phyloP scores from a whole-genome alignment of 805 yeast genomes.

The Jamesozyma jinghongensis region DNA sequence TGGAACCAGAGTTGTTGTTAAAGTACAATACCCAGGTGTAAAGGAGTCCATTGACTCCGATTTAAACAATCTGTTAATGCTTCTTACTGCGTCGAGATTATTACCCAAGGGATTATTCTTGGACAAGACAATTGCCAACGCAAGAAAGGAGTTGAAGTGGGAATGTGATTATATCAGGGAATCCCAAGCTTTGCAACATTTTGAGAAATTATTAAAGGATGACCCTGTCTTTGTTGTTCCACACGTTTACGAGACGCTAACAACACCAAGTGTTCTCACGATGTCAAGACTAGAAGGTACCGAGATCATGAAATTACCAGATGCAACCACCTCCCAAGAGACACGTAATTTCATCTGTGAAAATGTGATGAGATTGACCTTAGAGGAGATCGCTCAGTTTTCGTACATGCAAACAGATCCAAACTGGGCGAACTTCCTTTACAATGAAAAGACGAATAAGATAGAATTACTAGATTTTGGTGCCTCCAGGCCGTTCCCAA shows the following conservation, averaged over 20 bases:
- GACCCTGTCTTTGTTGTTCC: conserved; percentile 71
- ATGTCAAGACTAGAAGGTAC: conserved; percentile 82
- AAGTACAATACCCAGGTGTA: conserved; percentile 96
- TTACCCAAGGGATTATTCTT: conserved; percentile 87
- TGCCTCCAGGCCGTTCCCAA: conserved; percentile 74
- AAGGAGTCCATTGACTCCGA: conserved; percentile 90
- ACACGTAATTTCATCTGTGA: conserved; percentile 75
- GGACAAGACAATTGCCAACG: conserved; percentile 87
- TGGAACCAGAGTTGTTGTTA: conserved; percentile 76
- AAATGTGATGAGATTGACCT: conserved; percentile 76
- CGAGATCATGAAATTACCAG: conserved; percentile 69
- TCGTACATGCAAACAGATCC: conserved; percentile 98
- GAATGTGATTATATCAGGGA: conserved; percentile 94
- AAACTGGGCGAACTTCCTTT: conserved; percentile 95
- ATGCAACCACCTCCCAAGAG: conserved; percentile 46
- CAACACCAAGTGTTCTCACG: conserved; percentile 77
- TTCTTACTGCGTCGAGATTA: conserved; percentile 76
- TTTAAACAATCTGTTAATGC: conserved; percentile 70
- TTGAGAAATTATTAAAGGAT: conserved; percentile 49
- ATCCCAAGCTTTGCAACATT: conserved; percentile 64
- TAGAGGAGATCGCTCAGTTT: conserved; percentile 75
- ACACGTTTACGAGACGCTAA: conserved; percentile 61
- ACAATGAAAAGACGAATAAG: conserved; percentile 58
- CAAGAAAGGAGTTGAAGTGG: conserved; percentile 90
- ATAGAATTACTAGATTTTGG: conserved; percentile 92